Conservation (phyloP, 2,329 filamentous ascomycete genomes). For the Gyromitra esculenta region DNA sequence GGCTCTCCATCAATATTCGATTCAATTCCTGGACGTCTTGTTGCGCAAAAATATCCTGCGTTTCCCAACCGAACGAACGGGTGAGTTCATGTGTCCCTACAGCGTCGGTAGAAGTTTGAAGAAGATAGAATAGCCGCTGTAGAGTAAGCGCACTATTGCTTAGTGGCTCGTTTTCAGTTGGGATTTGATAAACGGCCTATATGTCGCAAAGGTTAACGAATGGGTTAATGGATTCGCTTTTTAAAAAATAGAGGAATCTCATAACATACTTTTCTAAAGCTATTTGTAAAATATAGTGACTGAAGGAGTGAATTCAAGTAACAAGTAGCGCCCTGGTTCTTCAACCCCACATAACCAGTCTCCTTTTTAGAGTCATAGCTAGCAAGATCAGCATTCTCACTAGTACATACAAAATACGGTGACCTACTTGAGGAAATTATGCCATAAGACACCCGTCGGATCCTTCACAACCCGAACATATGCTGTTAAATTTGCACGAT, state of each 20-base stretch:
- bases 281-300: constrained; percentile 86
- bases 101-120: constrained; percentile 84
- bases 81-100: constrained; percentile 94
- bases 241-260: constrained; percentile 28
- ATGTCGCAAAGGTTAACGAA: constrained; percentile 16
- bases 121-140: constrained; percentile 91
- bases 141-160: constrained; percentile 92
- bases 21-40: constrained; percentile 98
- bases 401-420: constrained; percentile 58
- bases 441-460: constrained; percentile 88
- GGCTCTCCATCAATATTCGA: constrained; percentile 93
- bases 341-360: constrained; percentile 94
- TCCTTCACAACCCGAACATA: constrained; percentile 85
- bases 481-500: constrained; percentile 80
- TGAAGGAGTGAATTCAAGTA: constrained; percentile 87
- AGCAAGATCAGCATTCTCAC: constrained; percentile 23
- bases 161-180: constrained; percentile 83
- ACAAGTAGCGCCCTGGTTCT: constrained; percentile 94
- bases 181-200: constrained; percentile 95
- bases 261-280: constrained; percentile 81
- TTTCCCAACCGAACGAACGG: constrained; percentile 97
- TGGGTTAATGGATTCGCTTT: neutral
- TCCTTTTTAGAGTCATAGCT: constrained; percentile 98
- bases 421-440: constrained; percentile 79
- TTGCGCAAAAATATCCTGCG: constrained; percentile 96